Evolutionary conservation across 306 rosid genomes (phyloP).

Genomic region (Vicia villosa): DNA sequence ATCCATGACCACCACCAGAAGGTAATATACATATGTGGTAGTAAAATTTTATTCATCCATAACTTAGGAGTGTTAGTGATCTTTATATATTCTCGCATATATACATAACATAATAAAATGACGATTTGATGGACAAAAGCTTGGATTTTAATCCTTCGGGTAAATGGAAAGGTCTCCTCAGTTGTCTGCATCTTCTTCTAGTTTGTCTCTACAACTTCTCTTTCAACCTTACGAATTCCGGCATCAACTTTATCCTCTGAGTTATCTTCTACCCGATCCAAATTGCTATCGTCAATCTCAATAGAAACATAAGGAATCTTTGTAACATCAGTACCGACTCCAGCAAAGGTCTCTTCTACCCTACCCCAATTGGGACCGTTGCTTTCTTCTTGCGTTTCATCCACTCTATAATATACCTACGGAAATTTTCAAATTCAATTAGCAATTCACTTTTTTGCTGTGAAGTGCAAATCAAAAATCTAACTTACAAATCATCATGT

Average conservation of each 20-base stretch:
- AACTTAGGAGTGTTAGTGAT: constrained; percentile 2
- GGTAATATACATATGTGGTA: neutral
- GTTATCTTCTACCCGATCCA: constrained; percentile 17
- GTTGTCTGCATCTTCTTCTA: constrained; percentile 27
- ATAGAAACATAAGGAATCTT: constrained; percentile 21
- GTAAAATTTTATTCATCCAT: neutral
- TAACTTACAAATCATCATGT: neutral
- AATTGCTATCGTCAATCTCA: constrained; percentile 12
- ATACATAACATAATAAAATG: neutral
- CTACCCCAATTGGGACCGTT: constrained; percentile 8
- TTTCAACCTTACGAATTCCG: constrained; percentile 14
- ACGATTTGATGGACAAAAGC: neutral
- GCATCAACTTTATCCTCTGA: constrained; percentile 16
- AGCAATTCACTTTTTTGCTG: constrained; percentile 23
- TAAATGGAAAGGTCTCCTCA: neutral
- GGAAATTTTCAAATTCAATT: constrained; percentile 24
- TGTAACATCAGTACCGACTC: constrained; percentile 12
- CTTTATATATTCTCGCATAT: neutral
- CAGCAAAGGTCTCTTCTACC: constrained; percentile 34
- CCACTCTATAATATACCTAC: constrained; percentile 71
- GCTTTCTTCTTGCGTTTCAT: constrained; percentile 54
- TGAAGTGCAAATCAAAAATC: constrained; percentile 9
- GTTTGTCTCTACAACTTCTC: constrained; percentile 27
- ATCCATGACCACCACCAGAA: neutral
- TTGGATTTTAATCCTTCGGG: neutral